Percentiles rank a stretch among this genome's conserved stretches.
Evolutionary conservation across 192 early-diverging fungal species (phyloP).

Genomic region (Coemansia sp.): DNA sequence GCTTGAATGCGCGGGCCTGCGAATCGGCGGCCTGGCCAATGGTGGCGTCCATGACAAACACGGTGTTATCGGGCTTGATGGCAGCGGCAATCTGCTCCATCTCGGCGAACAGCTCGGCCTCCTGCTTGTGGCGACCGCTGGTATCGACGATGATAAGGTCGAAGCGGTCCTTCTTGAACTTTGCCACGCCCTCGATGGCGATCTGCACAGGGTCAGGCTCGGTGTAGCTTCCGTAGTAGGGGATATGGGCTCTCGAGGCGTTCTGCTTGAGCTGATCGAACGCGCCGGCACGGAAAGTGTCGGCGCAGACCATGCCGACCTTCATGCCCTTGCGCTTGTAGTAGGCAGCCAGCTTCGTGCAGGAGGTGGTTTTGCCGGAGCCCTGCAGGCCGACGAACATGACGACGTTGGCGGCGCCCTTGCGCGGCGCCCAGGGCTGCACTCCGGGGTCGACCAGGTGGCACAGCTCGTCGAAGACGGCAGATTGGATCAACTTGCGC

Average conservation of each 20-base stretch:
- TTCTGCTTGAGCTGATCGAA: constrained; percentile 99
- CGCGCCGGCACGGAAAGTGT: constrained; percentile 97
- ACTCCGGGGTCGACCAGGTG: constrained; percentile 83
- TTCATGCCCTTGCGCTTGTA: constrained; percentile 96
- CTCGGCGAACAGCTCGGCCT: constrained; percentile 90
- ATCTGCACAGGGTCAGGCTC: constrained; percentile 92
- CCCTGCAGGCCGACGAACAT: constrained; percentile 99
- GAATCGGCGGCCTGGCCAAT: constrained; percentile 96
- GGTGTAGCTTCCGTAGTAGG: constrained; percentile 88
- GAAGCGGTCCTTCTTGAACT: constrained; percentile 90
- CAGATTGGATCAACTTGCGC: constrained; percentile 80
- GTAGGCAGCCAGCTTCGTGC: constrained; percentile 89
- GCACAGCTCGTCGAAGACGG: constrained; percentile 88
- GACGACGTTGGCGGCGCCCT: constrained; percentile 79
- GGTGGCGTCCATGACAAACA: constrained; percentile 98
- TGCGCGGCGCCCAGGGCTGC: constrained; percentile 82
- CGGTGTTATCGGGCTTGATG: constrained; percentile 82
- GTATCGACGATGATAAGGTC: constrained; percentile 99
- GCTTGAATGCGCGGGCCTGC: constrained; percentile 90
- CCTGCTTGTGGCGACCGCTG: constrained; percentile 93
- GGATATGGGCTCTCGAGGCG: constrained; percentile 95
- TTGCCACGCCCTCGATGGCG: constrained; percentile 86
- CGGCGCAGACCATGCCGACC: constrained; percentile 86
- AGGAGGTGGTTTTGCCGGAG: constrained; percentile 93
- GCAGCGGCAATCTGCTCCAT: constrained; percentile 92